Base-by-base conservation (phyloP, 192 early-diverging fungal genomes). In the Backusella morwellensis region DNA sequence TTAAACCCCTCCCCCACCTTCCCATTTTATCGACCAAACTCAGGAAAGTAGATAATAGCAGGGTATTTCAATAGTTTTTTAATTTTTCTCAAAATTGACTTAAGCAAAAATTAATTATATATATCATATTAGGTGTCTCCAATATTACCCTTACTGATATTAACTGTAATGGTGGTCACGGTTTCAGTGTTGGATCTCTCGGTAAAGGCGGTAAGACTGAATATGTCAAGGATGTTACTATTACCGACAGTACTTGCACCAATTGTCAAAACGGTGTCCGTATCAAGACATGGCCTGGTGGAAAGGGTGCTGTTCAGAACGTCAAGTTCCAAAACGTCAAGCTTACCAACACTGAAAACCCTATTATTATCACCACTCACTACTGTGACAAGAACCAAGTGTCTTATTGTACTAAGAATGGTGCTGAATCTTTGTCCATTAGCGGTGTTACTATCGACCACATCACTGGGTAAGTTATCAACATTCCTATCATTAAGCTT, bases 281-380 rank as follows among this genome's bases (percentile, higher is more conserved):
- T 59, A 86, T 88, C 80, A 88, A 88, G 78, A 83, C 87, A 4
- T 79, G 80, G 47, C 69, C 75, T 56, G 77, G 81, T 63, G 87
- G 80, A 21, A 87, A 67, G 44, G 82, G 82, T 36, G 80, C 75
- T 66, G 87, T 88, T 54, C 75, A 77, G 70, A 84, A 89, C 67
- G 75, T 88, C 59, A 81, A 77, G 36, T 88, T 85, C 73, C 35
- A 75, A 38, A 78, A 88, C 36, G 82, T 85, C 75, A 76, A 70
- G 6, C 70, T 88, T 17, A 56, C 59, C 9, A 70, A 69, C 23
- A 87, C 80, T 47, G 71, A 71, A 19, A 76, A 82, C 21, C 82
- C 77, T 36, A 80, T 82, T 11, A 75, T 88, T 54, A 68, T 82
- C 35, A 88, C 85, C 36, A 74, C 81, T 21, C 87, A 88, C 21